Percentiles rank a stretch among this genome's conserved stretches.
Conservation (phyloP, 352 stramenopile species). For the Pythium phragmitis region DNA sequence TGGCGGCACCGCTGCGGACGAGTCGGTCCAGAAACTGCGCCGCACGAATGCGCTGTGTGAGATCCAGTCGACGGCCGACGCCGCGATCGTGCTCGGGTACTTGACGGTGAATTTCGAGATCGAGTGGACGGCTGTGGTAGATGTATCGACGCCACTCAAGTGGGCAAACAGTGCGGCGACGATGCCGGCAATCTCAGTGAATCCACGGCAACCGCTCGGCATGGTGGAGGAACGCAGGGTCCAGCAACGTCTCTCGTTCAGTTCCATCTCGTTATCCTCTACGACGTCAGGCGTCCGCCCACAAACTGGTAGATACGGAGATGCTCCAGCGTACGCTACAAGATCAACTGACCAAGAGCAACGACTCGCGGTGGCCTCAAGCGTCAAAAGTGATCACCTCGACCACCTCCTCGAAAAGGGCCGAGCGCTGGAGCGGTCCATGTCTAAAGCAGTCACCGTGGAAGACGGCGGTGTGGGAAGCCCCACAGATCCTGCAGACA, state of each 20-base stretch:
- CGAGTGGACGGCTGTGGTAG: conserved; percentile 8
- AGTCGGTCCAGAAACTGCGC: conserved; percentile 29
- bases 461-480: background rate
- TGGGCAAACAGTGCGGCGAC: conserved; percentile 9
- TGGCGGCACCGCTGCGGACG: conserved; percentile 4
- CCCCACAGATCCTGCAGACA: background rate
- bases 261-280: conserved; percentile 25
- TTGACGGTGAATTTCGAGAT: conserved; percentile 30
- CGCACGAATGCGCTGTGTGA: conserved; percentile 37
- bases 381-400: conserved; percentile 5
- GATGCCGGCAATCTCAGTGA: conserved; percentile 20
- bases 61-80: conserved; percentile 20
- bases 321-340: background rate
- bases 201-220: conserved; percentile 1
- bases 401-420: conserved; percentile 24
- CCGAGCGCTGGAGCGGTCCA: conserved; percentile 27
- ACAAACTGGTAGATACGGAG: background rate
- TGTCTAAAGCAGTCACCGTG: conserved; percentile 18
- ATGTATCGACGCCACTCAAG: conserved; percentile 24
- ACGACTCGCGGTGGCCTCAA: background rate
- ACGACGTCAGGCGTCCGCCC: background rate
- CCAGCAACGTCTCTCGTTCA: conserved; percentile 30
- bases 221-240: conserved; percentile 10
- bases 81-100: conserved; percentile 16
- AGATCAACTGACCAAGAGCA: background rate